A percentile compares a stretch with the other conserved stretches of the same genome.
Conservation (phyloP, 306 rosid genomes). For the Ziziphus jujuba region DNA sequence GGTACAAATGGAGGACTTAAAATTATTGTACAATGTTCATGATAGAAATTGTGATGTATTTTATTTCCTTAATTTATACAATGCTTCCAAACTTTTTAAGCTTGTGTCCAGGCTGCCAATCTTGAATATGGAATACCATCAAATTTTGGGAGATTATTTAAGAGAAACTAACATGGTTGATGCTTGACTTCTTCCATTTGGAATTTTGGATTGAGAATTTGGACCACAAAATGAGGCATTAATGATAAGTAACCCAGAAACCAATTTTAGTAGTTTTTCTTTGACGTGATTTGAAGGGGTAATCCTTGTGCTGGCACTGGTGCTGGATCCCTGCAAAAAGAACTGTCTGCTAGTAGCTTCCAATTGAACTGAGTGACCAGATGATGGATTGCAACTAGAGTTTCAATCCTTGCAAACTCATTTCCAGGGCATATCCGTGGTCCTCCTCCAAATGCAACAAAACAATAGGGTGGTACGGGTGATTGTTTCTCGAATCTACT, state of each 20-base stretch:
- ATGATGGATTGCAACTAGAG: constrained; percentile 60
- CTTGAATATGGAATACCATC: too few species aligned
- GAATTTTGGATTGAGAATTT: too few species aligned
- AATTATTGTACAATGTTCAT: not conserved
- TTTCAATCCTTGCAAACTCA: constrained; percentile 67
- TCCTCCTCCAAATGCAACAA: constrained; percentile 71
- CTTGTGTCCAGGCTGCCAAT: too few species aligned
- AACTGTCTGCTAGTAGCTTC: constrained; percentile 57
- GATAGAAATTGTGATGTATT: not conserved
- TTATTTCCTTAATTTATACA: not conserved
- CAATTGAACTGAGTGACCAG: constrained; percentile 64
- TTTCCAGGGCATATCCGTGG: constrained; percentile 68
- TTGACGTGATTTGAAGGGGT: constrained; percentile 47
- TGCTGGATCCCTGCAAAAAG: constrained; percentile 59
- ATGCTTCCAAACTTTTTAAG: not conserved
- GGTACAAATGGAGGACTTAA: not conserved
- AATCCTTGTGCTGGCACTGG: constrained; percentile 62
- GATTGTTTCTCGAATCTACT: constrained; percentile 61
- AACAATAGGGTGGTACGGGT: constrained; percentile 57
- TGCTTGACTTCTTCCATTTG: too few species aligned
- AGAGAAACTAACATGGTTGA: too few species aligned
- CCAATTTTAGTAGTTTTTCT: constrained; percentile 21
- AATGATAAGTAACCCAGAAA: too few species aligned
- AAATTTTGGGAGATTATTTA: too few species aligned
- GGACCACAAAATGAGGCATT: too few species aligned